Evolutionary conservation across 345 rosid species (phyloP), one percentile per base, ranked within the genome.

Genomic region (Citrus glauca): DNA sequence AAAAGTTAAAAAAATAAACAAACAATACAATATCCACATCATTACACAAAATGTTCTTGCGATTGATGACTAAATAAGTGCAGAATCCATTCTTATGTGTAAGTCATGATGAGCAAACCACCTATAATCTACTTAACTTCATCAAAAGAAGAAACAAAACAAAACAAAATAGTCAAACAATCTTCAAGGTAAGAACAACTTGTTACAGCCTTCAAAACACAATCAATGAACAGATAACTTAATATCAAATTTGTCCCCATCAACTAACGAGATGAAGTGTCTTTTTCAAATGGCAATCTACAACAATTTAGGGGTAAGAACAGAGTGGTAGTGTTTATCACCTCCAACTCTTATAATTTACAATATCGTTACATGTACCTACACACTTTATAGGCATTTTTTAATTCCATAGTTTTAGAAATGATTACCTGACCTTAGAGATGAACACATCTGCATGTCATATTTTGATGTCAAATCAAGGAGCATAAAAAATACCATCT

Each of bases 401-500:
- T 57, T 69, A 35, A 69, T 69, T 69, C 1, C 22, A 69, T 6
- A 45, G 17, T 17, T 45, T 45, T 2, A 69, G 6, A 16, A 45
- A 45, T 45, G 35, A 35, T 35, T 66, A 53, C 7, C 22, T 0
- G 13, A 42, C 2, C 27, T 55, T 11, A 71, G 40, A 48, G 8
- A 10, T 13, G 40, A 30, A 74, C 7, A 64, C 14, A 22, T 35
- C 6, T 9, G 45, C 62, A 22, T 9, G 59, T 64, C 9, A 48
- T 50, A 16, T 24, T 45, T 75, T 30, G 17, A 33, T 16, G 37
- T 22, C 25, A 17, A 22, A 30, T 6, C 9, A 45, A 28, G 9
- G 14, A 14, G 8, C 6, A n/a, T 6, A 6, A 63, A 25, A 38
- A 56, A 48, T 89, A 91, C 93, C 91, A 88, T 85, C 71, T 90